Evolutionary conservation across 306 rosid species (phyloP).

Genomic region (Argentina anserina): DNA sequence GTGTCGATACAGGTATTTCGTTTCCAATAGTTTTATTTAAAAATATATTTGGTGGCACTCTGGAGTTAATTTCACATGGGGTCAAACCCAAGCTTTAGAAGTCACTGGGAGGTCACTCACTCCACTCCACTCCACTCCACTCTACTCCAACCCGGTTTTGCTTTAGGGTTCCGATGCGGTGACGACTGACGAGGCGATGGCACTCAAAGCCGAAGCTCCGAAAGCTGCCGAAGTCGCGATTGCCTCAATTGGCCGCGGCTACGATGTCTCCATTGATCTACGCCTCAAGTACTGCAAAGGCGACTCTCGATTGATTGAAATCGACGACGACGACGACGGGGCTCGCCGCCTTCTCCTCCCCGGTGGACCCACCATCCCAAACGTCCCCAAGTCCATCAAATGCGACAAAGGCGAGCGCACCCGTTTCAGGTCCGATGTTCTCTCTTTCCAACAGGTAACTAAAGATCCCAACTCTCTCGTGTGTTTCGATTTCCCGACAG

Average conservation of each 20-base stretch:
- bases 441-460: constrained; percentile 89
- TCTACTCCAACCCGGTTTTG: too few species aligned
- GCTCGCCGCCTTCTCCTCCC: constrained; percentile 70
- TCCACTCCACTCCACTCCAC: too few species aligned
- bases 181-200: constrained; percentile 57
- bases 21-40: too few species aligned
- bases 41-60: too few species aligned
- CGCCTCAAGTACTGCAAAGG: constrained; percentile 91
- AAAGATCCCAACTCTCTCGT: not conserved
- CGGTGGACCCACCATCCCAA: constrained; percentile 66
- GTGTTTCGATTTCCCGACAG: not conserved
- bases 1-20: too few species aligned
- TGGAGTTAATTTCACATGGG: too few species aligned
- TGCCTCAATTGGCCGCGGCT: constrained; percentile 85
- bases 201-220: constrained; percentile 58
- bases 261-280: constrained; percentile 69
- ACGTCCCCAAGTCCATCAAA: constrained; percentile 78
- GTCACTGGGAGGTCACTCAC: too few species aligned
- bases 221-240: constrained; percentile 82
- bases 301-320: constrained; percentile 67
- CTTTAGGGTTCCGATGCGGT: constrained; percentile 18
- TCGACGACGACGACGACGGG: constrained; percentile 44
- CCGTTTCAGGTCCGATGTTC: constrained; percentile 91
- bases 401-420: constrained; percentile 97
- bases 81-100: too few species aligned